These are phyloP conservation scores for Avena atlantica DNA, from an alignment of 176 grass and related monocot genomes.

Conservation along the genomic window DNA sequence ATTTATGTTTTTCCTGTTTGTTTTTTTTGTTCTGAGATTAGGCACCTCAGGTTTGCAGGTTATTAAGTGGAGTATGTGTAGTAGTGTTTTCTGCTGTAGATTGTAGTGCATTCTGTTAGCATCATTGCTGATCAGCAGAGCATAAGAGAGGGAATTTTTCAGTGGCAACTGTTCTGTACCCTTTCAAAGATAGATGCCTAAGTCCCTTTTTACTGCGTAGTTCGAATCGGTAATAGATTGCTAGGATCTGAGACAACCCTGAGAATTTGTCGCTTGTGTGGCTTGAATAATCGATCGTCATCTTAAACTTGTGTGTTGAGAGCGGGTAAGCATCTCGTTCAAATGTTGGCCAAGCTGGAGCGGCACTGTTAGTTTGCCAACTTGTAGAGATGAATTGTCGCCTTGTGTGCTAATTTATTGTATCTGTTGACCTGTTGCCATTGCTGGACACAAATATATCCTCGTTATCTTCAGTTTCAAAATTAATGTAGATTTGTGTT, in stretches of 20 bases:
- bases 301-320: neutral
- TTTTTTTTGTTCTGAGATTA: neutral
- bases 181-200: conserved; percentile 1
- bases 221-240: neutral
- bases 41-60: neutral
- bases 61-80: neutral
- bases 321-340: neutral
- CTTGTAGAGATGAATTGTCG: conserved; percentile 22
- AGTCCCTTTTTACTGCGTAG: conserved; percentile 17
- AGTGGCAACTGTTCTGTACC: neutral
- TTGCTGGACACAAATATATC: neutral
- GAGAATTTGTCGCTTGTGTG: neutral
- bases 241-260: neutral
- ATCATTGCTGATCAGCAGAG: neutral
- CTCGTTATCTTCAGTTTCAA: neutral
- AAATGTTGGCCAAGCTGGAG: neutral
- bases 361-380: neutral
- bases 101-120: neutral
- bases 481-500: conserved; percentile 10
- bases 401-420: neutral
- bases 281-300: neutral
- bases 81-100: neutral
- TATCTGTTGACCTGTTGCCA: neutral
- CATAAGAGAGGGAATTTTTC: neutral
- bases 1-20: neutral